phyloP scores from a whole-genome alignment of 2,329 filamentous ascomycete species.

The Xylariaceae sp. region DNA sequence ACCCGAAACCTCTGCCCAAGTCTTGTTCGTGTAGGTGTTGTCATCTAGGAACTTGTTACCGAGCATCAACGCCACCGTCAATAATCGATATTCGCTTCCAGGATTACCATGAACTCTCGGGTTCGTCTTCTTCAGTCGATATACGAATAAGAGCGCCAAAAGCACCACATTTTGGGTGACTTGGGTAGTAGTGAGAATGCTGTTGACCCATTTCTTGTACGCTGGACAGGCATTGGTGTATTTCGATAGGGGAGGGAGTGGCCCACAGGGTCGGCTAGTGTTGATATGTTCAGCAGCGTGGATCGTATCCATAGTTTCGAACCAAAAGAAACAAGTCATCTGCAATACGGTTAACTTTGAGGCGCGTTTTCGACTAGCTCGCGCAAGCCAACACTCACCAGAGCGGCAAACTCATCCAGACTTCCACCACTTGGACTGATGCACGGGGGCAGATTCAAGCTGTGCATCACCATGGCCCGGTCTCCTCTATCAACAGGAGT shows the following conservation, averaged over 20 bases:
- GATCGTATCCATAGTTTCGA: conserved; percentile 78
- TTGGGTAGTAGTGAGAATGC: conserved; percentile 86
- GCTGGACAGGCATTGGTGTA: conserved; percentile 72
- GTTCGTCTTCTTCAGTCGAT: conserved; percentile 85
- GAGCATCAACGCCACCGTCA: conserved; percentile 94
- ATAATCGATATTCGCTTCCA: conserved; percentile 85
- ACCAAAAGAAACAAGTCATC: conserved; percentile 98
- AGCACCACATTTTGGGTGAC: conserved; percentile 94
- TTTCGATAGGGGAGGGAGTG: conserved; percentile 49
- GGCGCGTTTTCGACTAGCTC: conserved; percentile 8
- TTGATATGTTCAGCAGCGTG: conserved; percentile 63
- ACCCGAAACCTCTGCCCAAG: conserved; percentile 95
- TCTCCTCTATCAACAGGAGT: conserved; percentile 34
- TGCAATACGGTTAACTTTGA: conserved; percentile 36
- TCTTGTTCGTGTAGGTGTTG: conserved; percentile 99
- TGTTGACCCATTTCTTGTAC: conserved; percentile 91
- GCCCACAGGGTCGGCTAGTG: conserved; percentile 33
- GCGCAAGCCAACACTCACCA: conserved; percentile 46
- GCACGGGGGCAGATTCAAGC: conserved; percentile 66
- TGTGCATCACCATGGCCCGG: conserved; percentile 48
- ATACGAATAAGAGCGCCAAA: conserved; percentile 85
- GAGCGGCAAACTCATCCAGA: conserved; percentile 75
- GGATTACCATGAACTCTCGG: conserved; percentile 82
- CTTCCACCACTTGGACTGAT: conserved; percentile 72
- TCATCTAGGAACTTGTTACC: conserved; percentile 99